Percentiles rank a stretch among this genome's conserved stretches.
These are phyloP conservation scores for Floccularia luteovirens DNA, from an alignment of 768 basidiomycete genomes.

Conservation along the genomic window DNA sequence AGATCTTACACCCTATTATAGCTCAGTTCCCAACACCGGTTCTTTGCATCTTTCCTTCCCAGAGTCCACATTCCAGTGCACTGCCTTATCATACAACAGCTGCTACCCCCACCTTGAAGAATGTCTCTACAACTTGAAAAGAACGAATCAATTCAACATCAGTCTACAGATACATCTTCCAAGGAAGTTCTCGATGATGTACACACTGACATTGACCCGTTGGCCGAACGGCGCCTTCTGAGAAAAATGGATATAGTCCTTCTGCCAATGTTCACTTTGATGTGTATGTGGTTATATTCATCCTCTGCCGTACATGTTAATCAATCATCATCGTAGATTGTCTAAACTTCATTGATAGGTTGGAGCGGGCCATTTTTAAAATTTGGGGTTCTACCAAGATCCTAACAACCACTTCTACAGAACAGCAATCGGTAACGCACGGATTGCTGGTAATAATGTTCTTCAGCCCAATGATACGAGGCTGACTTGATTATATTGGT, in stretches of 20 bases:
- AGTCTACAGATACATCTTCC: background rate
- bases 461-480: background rate
- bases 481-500: background rate
- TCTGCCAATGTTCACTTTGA: conserved; percentile 28
- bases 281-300: conserved; percentile 20
- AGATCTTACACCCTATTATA: no score
- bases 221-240: conserved; percentile 24
- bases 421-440: conserved; percentile 17
- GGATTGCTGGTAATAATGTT: conserved; percentile 18
- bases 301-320: background rate
- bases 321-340: conserved; percentile 14
- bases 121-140: no score
- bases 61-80: no score
- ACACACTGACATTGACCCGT: conserved; percentile 20
- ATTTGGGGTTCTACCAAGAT: background rate
- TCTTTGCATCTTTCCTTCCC: no score
- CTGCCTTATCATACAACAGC: no score
- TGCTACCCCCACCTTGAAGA: no score
- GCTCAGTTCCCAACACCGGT: no score
- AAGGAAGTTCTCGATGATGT: background rate
- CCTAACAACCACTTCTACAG: background rate
- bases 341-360: conserved; percentile 31
- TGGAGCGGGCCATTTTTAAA: background rate
- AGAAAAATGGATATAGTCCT: conserved; percentile 25
- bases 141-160: no score